A percentile compares a stretch with the other conserved stretches of the same genome.
Evolutionary conservation across 257 asterid species (phyloP).

Genomic region (Ehretia macrophylla): DNA sequence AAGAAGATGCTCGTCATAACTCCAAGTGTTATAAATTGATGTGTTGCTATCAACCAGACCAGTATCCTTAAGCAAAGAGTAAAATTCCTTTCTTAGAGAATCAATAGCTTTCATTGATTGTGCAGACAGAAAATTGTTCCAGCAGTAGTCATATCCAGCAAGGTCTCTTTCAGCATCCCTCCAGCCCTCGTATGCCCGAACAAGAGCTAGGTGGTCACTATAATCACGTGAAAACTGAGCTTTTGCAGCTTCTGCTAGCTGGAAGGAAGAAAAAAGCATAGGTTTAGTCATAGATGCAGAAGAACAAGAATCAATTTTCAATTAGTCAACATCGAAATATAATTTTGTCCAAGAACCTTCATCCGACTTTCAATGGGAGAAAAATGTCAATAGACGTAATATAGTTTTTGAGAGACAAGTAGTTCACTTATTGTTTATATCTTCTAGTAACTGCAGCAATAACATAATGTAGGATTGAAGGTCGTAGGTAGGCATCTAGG

Average conservation of each 20-base stretch:
- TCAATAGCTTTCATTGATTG: constrained; percentile 90
- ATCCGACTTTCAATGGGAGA: too few species aligned
- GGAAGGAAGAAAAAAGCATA: constrained; percentile 13
- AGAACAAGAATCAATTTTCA: background rate
- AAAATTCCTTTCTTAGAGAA: constrained; percentile 82
- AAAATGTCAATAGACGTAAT: too few species aligned
- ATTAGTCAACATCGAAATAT: background rate
- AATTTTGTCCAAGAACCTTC: too few species aligned
- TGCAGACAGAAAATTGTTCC: constrained; percentile 85
- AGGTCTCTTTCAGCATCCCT: constrained; percentile 72
- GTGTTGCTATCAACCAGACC: constrained; percentile 90
- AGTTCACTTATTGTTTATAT: too few species aligned
- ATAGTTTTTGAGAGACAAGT: too few species aligned
- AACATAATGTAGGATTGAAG: too few species aligned
- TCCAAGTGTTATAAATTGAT: constrained; percentile 58
- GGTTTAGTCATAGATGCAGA: background rate
- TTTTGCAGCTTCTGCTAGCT: constrained; percentile 98
- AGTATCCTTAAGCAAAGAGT: constrained; percentile 71
- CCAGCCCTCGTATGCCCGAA: constrained; percentile 91
- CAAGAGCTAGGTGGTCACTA: constrained; percentile 92
- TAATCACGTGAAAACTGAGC: constrained; percentile 82
- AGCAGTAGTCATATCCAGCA: constrained; percentile 73
- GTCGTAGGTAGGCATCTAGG: too few species aligned
- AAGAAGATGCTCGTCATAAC: constrained; percentile 79
- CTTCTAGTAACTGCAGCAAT: too few species aligned